Evolutionary conservation across 768 basidiomycete genomes (phyloP), one percentile per base, ranked within the genome.

Genomic region (Tulasnella calospora): DNA sequence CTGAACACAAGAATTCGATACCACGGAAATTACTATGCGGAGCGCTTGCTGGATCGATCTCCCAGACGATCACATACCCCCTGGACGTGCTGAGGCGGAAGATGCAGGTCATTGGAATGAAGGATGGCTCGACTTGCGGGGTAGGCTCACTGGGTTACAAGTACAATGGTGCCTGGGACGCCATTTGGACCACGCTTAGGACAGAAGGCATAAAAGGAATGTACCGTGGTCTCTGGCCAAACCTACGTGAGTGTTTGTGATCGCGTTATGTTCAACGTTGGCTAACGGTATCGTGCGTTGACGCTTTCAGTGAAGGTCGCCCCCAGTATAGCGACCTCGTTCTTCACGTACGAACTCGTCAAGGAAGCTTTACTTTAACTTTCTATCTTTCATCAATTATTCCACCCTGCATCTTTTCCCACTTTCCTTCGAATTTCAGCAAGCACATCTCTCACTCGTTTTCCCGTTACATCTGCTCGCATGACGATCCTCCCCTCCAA

Each of bases 11-110:
- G 86, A 90, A 83, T 81, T 90, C 85, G 74, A 86, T 91, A 67
- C 81, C 86, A 72, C 86, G 92, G 81, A 96, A 97, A 84, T 83
- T 98, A 83, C 81, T 85, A 1, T 98, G 95, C 80, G 97, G 96
- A 47, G 96, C 94, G 41, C 84, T 96, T 79, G 95, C 95, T 21
- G 94, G 94, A n/a, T 90, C 92, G 35, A 92, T 97, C 80, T 96
- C 95, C 17, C 95, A 98, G 84, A 94, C 95, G 73, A 84, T 98
- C 81, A 98, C 96, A 6, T 98, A 97, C 83, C 97, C 97, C 12
- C 94, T 98, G 82, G 97, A 99, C 83, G 94, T 99, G 7, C 84
- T 99, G 79, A 88, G 97, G 71, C 89, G 97, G 79, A 97, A 98
- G 87, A 95, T 99, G 92, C 97, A 99, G 84, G 94, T 97, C 79